A percentile compares a stretch with the other conserved stretches of the same genome.
phyloP scores from a whole-genome alignment of 768 basidiomycete species.

The Lentinula aciculospora region DNA sequence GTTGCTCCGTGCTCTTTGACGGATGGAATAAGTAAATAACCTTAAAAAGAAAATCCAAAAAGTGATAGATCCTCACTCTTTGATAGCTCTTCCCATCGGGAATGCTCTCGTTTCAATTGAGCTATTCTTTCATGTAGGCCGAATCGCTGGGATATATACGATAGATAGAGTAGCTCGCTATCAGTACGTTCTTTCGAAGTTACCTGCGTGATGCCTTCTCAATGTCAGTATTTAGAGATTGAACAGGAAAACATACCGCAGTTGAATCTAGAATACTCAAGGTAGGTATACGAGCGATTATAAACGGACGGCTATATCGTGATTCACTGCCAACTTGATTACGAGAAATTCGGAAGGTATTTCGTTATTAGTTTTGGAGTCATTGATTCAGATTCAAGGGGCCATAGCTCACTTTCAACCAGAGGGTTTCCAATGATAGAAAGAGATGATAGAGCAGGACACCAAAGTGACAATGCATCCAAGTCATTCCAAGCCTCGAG shows the following conservation, averaged over 20 bases:
- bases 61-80: constrained; percentile 55
- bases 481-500: constrained; percentile 56
- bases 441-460: constrained; percentile 59
- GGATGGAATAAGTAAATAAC: constrained; percentile 1
- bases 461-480: constrained; percentile 64
- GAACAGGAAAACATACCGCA: constrained; percentile 34
- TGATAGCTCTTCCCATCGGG: constrained; percentile 61
- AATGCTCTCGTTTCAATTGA: constrained; percentile 37
- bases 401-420: constrained; percentile 36
- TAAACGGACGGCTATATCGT: constrained; percentile 48
- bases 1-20: constrained; percentile 56
- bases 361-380: neutral
- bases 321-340: constrained; percentile 28
- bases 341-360: neutral
- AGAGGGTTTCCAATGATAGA: constrained; percentile 62
- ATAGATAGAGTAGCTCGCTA: constrained; percentile 79
- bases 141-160: constrained; percentile 47
- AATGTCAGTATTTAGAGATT: neutral
- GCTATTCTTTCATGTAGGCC: constrained; percentile 25
- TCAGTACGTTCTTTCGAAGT: constrained; percentile 68
- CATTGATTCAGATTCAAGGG: neutral
- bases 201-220: constrained; percentile 39
- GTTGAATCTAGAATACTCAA: constrained; percentile 61
- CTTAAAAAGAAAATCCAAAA: neutral
- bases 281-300: constrained; percentile 64